phyloP scores from a whole-genome alignment of 768 basidiomycete species.

The Pleurotus salmoneostramineus region DNA sequence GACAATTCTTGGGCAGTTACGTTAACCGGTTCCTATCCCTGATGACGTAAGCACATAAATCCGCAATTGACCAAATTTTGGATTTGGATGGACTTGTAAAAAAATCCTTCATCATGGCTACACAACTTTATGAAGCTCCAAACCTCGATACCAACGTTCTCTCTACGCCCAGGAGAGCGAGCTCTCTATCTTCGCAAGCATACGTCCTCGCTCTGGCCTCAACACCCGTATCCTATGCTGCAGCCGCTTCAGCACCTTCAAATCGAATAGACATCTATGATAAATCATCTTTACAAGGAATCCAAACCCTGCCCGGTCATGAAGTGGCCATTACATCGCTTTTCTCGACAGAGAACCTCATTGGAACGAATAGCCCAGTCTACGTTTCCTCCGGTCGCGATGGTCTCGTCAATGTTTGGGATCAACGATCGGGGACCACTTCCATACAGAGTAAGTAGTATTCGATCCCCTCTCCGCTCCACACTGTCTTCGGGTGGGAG shows the following conservation, averaged over 20 bases:
- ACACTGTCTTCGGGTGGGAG: slow-evolving; percentile 14
- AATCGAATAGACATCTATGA: slow-evolving; percentile 69
- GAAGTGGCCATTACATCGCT: slow-evolving; percentile 53
- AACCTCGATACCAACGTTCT: slow-evolving; percentile 4
- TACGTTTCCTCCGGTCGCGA: slow-evolving; percentile 70
- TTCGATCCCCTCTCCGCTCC: slow-evolving; percentile 30
- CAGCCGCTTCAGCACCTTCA: slow-evolving; percentile 58
- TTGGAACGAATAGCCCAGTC: slow-evolving; percentile 33
- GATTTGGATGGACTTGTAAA: not conserved
- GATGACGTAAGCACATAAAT: not conserved
- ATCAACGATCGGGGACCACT: slow-evolving; percentile 49
- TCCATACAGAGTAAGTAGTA: slow-evolving; percentile 13
- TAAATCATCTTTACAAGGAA: slow-evolving; percentile 43
- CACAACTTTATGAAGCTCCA: not conserved
- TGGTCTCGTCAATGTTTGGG: slow-evolving; percentile 73
- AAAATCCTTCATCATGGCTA: not conserved
- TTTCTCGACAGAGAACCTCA: slow-evolving; percentile 36
- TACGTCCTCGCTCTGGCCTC: slow-evolving; percentile 62
- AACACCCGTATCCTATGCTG: slow-evolving; percentile 48
- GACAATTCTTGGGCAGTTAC: no score
- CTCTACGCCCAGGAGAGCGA: slow-evolving; percentile 20
- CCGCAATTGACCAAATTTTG: not conserved
- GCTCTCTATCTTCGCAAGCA: slow-evolving; percentile 32
- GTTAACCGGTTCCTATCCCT: not conserved
- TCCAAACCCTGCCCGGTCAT: slow-evolving; percentile 54